Conservation (phyloP, 495 filamentous ascomycete species). For the Tricharina praecox region DNA sequence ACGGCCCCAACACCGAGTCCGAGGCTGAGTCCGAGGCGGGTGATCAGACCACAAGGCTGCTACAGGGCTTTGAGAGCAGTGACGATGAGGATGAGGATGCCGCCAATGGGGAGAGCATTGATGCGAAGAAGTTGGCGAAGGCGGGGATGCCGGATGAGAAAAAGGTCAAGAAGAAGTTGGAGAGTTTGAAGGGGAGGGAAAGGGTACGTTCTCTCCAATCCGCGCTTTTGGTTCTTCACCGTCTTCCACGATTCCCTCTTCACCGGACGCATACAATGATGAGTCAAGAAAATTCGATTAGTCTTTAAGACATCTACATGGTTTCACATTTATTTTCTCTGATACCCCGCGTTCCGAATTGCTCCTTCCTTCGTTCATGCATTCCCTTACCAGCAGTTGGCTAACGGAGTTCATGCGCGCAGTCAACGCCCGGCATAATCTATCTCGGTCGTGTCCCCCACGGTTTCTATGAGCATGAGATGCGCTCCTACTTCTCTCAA, state of each 20-base stretch:
- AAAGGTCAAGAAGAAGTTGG: slow-evolving; percentile 33
- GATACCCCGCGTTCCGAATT: slow-evolving; percentile 2
- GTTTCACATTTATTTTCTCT: slow-evolving; percentile 12
- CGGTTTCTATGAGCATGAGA: slow-evolving; percentile 94
- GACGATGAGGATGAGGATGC: slow-evolving; percentile 38
- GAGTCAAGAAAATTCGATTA: slow-evolving; percentile 18
- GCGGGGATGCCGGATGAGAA: slow-evolving; percentile 47
- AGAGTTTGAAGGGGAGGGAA: slow-evolving; percentile 10
- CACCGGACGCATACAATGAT: slow-evolving; percentile 6
- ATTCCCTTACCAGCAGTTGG: neutral
- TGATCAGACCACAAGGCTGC: slow-evolving; percentile 53
- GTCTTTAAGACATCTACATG: slow-evolving; percentile 20
- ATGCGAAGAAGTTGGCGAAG: slow-evolving; percentile 44
- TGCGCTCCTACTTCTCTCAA: slow-evolving; percentile 86
- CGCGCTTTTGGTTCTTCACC: neutral
- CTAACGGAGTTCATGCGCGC: slow-evolving; percentile 5
- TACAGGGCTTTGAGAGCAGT: slow-evolving; percentile 68
- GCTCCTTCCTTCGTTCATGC: neutral
- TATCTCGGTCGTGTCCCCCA: slow-evolving; percentile 82
- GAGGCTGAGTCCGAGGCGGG: slow-evolving; percentile 35
- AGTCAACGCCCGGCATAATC: slow-evolving; percentile 52
- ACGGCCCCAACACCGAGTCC: slow-evolving; percentile 29
- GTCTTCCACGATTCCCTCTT: neutral
- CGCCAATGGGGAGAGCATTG: slow-evolving; percentile 38
- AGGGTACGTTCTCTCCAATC: slow-evolving; percentile 11